These are phyloP conservation scores for Forsythia viridissima DNA, from an alignment of 257 asterid genomes.

Conservation along the genomic window DNA sequence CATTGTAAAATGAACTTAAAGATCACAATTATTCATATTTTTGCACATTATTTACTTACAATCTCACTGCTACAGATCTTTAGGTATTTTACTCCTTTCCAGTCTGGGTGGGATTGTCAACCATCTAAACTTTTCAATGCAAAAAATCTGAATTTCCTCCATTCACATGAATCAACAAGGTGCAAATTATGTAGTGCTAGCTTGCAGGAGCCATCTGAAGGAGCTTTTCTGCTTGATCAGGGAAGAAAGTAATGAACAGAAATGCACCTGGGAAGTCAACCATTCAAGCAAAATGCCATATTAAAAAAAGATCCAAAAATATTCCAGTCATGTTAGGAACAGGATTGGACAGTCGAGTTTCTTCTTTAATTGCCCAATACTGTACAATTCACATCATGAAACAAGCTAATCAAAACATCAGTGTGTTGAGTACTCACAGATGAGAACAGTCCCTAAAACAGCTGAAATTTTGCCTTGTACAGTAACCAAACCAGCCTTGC, in stretches of 20 bases:
- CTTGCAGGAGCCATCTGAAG: slow-evolving; percentile 57
- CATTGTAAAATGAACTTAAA: not conserved
- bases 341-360: too few relatives aligned
- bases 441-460: slow-evolving; percentile 84
- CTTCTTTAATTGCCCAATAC: too few relatives aligned
- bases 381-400: too few relatives aligned
- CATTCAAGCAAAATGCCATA: not conserved
- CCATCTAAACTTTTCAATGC: not conserved
- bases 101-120: not conserved
- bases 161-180: slow-evolving; percentile 14
- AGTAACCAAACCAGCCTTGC: slow-evolving; percentile 85
- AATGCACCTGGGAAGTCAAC: slow-evolving; percentile 59
- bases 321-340: not conserved
- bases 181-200: slow-evolving; percentile 25
- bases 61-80: slow-evolving; percentile 4
- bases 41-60: not conserved
- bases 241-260: slow-evolving; percentile 85
- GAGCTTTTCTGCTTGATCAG: slow-evolving; percentile 86
- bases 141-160: not conserved
- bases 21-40: not conserved
- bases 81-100: slow-evolving; percentile 6
- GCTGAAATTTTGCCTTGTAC: slow-evolving; percentile 90
- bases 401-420: too few relatives aligned
- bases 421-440: slow-evolving; percentile 53
- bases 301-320: not conserved